These are phyloP conservation scores for Kwoniella shivajii DNA, from an alignment of 1,284 basidiomycete species.

Conservation along the genomic window DNA sequence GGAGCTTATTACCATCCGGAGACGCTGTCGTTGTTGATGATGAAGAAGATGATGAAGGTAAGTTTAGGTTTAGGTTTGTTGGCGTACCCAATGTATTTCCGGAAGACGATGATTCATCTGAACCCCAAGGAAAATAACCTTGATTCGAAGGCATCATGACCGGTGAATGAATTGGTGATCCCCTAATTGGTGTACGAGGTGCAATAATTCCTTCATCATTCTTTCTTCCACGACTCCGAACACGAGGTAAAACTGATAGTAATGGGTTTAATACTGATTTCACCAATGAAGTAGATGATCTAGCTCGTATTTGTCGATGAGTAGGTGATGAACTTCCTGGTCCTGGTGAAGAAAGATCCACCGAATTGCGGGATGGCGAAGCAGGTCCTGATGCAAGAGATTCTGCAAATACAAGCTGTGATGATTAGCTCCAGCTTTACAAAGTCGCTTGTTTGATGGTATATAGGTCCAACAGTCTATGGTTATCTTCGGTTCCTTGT, in stretches of 20 bases:
- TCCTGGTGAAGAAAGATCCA: constrained; percentile 35
- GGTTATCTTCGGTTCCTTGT: no score
- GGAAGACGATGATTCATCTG: constrained; percentile 4
- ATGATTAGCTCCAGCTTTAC: no score
- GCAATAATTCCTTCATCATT: constrained; percentile 65
- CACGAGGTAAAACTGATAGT: constrained; percentile 44
- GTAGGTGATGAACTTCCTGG: constrained; percentile 4
- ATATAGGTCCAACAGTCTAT: no score
- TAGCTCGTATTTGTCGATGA: constrained; percentile 13
- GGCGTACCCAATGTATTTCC: not conserved
- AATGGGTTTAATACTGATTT: constrained; percentile 63
- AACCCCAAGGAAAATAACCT: constrained; percentile 39
- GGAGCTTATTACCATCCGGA: not conserved
- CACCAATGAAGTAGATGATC: constrained; percentile 62
- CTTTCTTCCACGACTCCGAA: constrained; percentile 25
- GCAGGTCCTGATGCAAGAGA: constrained; percentile 27
- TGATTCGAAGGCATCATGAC: constrained; percentile 22
- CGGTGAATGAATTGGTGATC: constrained; percentile 41
- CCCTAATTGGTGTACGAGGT: constrained; percentile 56
- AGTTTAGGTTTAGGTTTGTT: constrained; percentile 10
- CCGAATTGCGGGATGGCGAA: constrained; percentile 24
- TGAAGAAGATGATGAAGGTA: not conserved
- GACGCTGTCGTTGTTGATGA: constrained; percentile 1
- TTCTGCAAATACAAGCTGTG: no score
- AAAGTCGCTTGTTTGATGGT: no score